phyloP scores from a whole-genome alignment of 2,329 filamentous ascomycete genomes.

The Pseudohalonectria lignicola region DNA sequence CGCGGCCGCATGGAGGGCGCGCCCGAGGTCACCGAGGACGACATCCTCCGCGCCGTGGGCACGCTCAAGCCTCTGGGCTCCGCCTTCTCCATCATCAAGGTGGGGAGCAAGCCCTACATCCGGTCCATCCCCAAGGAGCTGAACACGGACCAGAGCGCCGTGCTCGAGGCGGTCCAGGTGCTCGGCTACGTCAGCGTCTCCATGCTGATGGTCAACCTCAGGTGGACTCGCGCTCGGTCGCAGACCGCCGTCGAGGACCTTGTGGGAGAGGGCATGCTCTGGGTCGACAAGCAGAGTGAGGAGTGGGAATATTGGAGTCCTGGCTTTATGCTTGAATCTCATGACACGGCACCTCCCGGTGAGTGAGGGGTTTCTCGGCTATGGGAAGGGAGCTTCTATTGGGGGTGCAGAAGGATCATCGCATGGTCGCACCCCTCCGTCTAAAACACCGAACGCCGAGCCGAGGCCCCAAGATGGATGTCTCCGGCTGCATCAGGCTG shows the following conservation, averaged over 20 bases:
- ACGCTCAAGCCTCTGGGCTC: slow-evolving; percentile 80
- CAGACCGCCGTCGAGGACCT: slow-evolving; percentile 86
- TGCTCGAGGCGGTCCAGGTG: slow-evolving; percentile 83
- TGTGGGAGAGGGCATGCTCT: slow-evolving; percentile 79
- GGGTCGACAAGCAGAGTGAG: slow-evolving; percentile 76
- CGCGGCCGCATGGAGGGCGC: slow-evolving; percentile 65
- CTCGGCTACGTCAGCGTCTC: slow-evolving; percentile 82
- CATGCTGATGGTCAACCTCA: slow-evolving; percentile 78
- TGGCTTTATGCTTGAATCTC: slow-evolving; percentile 50
- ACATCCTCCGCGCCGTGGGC: slow-evolving; percentile 79
- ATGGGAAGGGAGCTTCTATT: too few relatives aligned
- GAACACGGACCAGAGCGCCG: slow-evolving; percentile 85
- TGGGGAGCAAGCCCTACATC: slow-evolving; percentile 80
- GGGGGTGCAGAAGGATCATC: too few relatives aligned
- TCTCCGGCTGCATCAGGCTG: too few relatives aligned
- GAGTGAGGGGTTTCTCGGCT: too few relatives aligned
- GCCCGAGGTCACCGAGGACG: slow-evolving; percentile 77
- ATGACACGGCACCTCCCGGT: slow-evolving; percentile 12
- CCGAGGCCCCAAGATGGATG: too few relatives aligned
- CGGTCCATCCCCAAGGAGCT: slow-evolving; percentile 90
- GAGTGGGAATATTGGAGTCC: slow-evolving; percentile 95
- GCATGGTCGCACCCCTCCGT: too few relatives aligned
- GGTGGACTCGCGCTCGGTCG: slow-evolving; percentile 76
- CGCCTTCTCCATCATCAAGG: slow-evolving; percentile 72
- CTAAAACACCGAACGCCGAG: too few relatives aligned